These are phyloP conservation scores for Dioszegia crocea DNA, from an alignment of 768 basidiomycete genomes.

Conservation along the genomic window DNA sequence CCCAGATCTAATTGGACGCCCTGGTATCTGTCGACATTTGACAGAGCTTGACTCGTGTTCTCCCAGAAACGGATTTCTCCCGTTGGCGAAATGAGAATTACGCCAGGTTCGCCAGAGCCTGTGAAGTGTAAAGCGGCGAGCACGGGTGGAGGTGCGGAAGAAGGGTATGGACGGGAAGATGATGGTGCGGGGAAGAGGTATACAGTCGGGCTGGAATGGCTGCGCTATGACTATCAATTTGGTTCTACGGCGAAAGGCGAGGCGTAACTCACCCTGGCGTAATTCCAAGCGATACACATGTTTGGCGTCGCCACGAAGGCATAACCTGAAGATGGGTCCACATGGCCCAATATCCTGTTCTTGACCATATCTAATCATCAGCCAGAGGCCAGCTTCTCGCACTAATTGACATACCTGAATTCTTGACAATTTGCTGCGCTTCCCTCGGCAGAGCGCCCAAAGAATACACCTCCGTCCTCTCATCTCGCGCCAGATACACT, in stretches of 20 bases:
- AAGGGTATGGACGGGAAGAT: slow-evolving; percentile 1
- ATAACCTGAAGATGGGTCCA: slow-evolving; percentile 44
- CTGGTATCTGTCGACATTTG: slow-evolving; percentile 47
- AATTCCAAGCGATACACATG: slow-evolving; percentile 48
- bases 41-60: slow-evolving; percentile 56
- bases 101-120: slow-evolving; percentile 71
- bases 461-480: slow-evolving; percentile 20
- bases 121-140: slow-evolving; percentile 50
- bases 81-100: slow-evolving; percentile 67
- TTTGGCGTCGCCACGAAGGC: slow-evolving; percentile 36
- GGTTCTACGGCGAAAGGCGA: not conserved
- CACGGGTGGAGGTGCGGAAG: slow-evolving; percentile 27
- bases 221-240: slow-evolving; percentile 23
- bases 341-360: slow-evolving; percentile 22
- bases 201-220: slow-evolving; percentile 38
- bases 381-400: not conserved
- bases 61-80: slow-evolving; percentile 85
- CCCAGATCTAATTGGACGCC: slow-evolving; percentile 28
- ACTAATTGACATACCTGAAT: slow-evolving; percentile 22
- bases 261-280: slow-evolving; percentile 29
- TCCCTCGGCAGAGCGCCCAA: slow-evolving; percentile 33
- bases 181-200: slow-evolving; percentile 47
- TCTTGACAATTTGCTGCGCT: slow-evolving; percentile 27
- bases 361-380: slow-evolving; percentile 20
- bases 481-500: slow-evolving; percentile 29